phyloP scores from a whole-genome alignment of 148 eudicot genomes.

The Chenopodium suecicum region DNA sequence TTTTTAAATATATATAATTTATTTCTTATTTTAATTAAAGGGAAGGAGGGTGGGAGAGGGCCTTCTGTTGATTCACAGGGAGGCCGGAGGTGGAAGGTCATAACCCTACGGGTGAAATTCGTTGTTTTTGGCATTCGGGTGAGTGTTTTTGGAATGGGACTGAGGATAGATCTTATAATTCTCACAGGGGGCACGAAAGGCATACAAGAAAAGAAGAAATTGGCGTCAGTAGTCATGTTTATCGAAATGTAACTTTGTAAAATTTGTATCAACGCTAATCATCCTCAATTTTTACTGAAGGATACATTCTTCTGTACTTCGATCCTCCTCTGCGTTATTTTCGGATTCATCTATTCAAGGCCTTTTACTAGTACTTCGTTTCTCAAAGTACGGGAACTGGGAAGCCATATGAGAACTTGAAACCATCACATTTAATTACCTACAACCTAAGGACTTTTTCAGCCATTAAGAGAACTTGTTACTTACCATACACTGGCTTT shows the following conservation, averaged over 20 bases:
- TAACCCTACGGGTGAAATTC: constrained; percentile 29
- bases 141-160: constrained; percentile 13
- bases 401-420: not conserved
- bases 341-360: not conserved
- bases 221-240: constrained; percentile 13
- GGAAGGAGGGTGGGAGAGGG: constrained; percentile 18
- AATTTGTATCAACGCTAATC: constrained; percentile 29
- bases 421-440: too few species aligned
- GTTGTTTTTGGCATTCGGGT: constrained; percentile 27
- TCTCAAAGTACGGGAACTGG: not conserved
- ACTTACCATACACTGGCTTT: too few species aligned
- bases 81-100: constrained; percentile 90
- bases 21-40: constrained; percentile 18
- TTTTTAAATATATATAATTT: constrained; percentile 15
- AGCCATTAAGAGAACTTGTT: too few species aligned
- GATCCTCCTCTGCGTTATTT: not conserved
- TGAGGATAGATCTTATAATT: constrained; percentile 8
- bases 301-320: constrained; percentile 22
- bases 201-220: constrained; percentile 7
- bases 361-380: not conserved
- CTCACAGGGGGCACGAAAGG: constrained; percentile 15
- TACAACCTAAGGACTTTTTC: too few species aligned
- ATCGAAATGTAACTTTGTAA: constrained; percentile 35
- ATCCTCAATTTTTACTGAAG: constrained; percentile 41
- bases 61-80: constrained; percentile 29